Conservation (phyloP, 176 grass and related monocot species). For the Oryza nivara region DNA sequence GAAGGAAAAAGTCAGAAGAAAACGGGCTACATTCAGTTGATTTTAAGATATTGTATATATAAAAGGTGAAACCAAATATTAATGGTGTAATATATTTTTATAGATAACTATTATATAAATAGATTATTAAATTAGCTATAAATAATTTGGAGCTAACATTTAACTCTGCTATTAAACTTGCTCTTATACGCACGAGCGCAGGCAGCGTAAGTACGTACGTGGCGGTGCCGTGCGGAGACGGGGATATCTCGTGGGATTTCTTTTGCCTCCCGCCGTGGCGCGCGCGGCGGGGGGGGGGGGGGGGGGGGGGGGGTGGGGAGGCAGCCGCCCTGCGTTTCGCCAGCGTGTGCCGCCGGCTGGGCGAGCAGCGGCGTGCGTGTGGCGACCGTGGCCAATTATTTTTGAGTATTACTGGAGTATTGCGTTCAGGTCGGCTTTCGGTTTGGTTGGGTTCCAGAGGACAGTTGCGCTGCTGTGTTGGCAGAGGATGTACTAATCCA, state of each 20-base stretch:
- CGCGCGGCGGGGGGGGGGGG: background rate
- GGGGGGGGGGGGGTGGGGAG: background rate
- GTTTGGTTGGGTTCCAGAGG: background rate
- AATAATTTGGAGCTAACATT: too few relatives aligned
- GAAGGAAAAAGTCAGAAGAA: too few relatives aligned
- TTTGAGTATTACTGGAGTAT: background rate
- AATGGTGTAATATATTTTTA: too few relatives aligned
- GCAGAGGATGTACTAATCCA: conserved; percentile 29
- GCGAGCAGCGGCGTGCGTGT: conserved; percentile 35
- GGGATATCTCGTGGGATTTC: background rate
- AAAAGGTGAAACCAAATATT: too few relatives aligned
- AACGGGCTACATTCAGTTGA: too few relatives aligned
- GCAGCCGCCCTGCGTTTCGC: background rate
- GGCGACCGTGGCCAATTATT: conserved; percentile 35
- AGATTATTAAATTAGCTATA: too few relatives aligned
- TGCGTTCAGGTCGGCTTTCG: background rate
- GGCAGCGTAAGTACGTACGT: background rate
- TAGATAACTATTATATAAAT: too few relatives aligned
- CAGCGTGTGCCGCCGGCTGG: background rate
- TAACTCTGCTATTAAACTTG: too few relatives aligned
- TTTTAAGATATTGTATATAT: too few relatives aligned
- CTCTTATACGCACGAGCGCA: background rate
- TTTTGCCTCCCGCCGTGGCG: background rate
- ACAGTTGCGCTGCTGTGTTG: conserved; percentile 12
- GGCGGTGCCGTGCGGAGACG: too few relatives aligned